A percentile compares a stretch with the other conserved stretches of the same genome.
Evolutionary conservation across 495 filamentous ascomycete species (phyloP).

Genomic region (Geopyxis carbonaria): DNA sequence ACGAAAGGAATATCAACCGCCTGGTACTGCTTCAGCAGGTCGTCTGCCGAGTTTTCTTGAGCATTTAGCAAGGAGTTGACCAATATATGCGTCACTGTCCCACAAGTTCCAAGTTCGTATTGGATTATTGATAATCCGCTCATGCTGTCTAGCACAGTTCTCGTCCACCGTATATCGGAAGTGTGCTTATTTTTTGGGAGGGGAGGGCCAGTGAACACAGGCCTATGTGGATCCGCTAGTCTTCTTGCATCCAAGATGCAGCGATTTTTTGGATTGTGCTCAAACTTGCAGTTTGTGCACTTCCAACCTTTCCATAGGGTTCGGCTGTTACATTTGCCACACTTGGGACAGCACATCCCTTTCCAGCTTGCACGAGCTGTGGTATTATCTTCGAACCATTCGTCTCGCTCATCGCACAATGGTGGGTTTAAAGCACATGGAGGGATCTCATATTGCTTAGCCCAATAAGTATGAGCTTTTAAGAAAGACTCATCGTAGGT

Average conservation of each 20-base stretch:
- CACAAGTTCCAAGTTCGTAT: constrained; percentile 31
- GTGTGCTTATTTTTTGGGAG: constrained; percentile 14
- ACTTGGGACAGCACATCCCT: constrained; percentile 61
- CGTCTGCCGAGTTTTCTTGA: constrained; percentile 39
- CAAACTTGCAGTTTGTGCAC: constrained; percentile 37
- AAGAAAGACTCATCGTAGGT: constrained; percentile 47
- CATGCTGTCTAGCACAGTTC: constrained; percentile 15
- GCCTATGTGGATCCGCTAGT: constrained; percentile 24
- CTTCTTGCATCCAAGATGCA: constrained; percentile 24
- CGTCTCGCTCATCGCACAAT: constrained; percentile 20
- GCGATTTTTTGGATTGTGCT: constrained; percentile 25
- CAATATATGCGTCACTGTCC: constrained; percentile 46
- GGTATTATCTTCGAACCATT: constrained; percentile 19
- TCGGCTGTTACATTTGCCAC: constrained; percentile 45
- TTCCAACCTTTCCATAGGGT: constrained; percentile 46
- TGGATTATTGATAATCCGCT: constrained; percentile 21
- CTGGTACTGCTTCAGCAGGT: constrained; percentile 48
- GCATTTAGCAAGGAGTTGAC: constrained; percentile 36
- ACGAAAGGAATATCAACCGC: constrained; percentile 38
- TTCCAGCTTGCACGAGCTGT: constrained; percentile 32
- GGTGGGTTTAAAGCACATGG: constrained; percentile 26
- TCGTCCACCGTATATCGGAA: constrained; percentile 11
- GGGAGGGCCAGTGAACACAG: constrained; percentile 20
- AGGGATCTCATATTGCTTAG: constrained; percentile 27
- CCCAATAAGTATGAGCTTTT: constrained; percentile 28